These are phyloP conservation scores for Clavulina sp. DNA, from an alignment of 768 basidiomycete species.

Conservation along the genomic window DNA sequence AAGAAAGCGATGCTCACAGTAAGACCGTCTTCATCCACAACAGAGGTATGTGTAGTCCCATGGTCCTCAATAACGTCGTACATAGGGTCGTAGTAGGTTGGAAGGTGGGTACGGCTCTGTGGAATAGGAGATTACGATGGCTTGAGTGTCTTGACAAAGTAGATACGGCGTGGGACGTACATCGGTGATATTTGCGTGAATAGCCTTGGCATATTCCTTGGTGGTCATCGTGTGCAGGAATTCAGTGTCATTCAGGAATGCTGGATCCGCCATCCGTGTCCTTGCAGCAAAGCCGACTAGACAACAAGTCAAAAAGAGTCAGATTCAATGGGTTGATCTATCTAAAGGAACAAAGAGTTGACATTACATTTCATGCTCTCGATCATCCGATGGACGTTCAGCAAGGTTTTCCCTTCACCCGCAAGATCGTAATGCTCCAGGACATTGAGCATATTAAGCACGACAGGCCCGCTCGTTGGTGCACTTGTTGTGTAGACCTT, in stretches of 20 bases:
- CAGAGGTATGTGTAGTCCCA: slow-evolving; percentile 81
- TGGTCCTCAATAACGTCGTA: slow-evolving; percentile 67
- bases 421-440: slow-evolving; percentile 52
- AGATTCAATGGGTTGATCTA: not conserved
- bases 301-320: not conserved
- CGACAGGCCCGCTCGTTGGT: slow-evolving; percentile 59
- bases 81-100: slow-evolving; percentile 69
- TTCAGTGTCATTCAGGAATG: slow-evolving; percentile 37
- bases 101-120: slow-evolving; percentile 64
- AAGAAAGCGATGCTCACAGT: too few species aligned
- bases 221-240: slow-evolving; percentile 48
- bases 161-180: slow-evolving; percentile 27
- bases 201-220: slow-evolving; percentile 43
- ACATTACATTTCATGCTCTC: slow-evolving; percentile 72
- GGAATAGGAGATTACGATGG: slow-evolving; percentile 5
- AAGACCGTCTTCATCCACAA: slow-evolving; percentile 72
- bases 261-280: slow-evolving; percentile 68
- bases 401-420: slow-evolving; percentile 31
- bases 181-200: slow-evolving; percentile 62
- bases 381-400: slow-evolving; percentile 63
- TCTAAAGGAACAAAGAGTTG: not conserved
- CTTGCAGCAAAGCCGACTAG: slow-evolving; percentile 23
- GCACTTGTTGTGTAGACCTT: slow-evolving; percentile 73
- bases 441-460: slow-evolving; percentile 83
- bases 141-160: not conserved